phyloP scores from a whole-genome alignment of 2,329 filamentous ascomycete species.

The Xylaria sp. region DNA sequence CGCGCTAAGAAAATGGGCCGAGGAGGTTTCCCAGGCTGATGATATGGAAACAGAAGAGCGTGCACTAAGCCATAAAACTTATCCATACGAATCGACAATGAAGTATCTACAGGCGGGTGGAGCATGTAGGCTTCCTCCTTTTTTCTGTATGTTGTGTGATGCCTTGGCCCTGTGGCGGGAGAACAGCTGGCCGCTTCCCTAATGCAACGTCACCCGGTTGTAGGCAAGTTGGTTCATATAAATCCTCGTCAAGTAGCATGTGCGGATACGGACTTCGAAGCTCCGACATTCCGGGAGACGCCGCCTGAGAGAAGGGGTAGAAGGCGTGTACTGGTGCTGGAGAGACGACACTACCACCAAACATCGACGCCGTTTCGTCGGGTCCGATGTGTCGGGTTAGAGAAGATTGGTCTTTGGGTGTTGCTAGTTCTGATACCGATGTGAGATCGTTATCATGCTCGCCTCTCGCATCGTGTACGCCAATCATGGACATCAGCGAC shows the following conservation, averaged over 20 bases:
- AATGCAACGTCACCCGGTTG: constrained; percentile 19
- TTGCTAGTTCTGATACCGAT: constrained; percentile 51
- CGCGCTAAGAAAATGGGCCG: constrained; percentile 70
- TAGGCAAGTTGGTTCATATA: constrained; percentile 36
- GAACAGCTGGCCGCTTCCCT: constrained; percentile 36
- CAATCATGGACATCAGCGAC: constrained; percentile 51
- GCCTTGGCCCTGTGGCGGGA: constrained; percentile 28
- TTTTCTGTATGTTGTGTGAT: constrained; percentile 35
- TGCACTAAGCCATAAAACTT: constrained; percentile 4
- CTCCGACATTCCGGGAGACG: constrained; percentile 44
- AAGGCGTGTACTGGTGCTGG: constrained; percentile 37
- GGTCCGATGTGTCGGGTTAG: constrained; percentile 43
- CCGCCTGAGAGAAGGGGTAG: constrained; percentile 34
- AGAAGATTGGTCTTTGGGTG: constrained; percentile 45
- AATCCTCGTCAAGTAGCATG: constrained; percentile 44
- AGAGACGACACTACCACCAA: constrained; percentile 40
- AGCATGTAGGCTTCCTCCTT: constrained; percentile 35
- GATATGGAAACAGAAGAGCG: constrained; percentile 5
- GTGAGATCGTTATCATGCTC: constrained; percentile 48
- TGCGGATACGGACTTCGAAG: constrained; percentile 48
- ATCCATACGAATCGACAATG: not conserved
- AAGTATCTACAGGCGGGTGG: not conserved
- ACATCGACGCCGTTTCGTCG: constrained; percentile 45
- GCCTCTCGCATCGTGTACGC: constrained; percentile 34
- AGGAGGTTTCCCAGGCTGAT: constrained; percentile 47